Conservation (phyloP, 2,329 filamentous ascomycete genomes). For the Colletotrichum brevisporum region DNA sequence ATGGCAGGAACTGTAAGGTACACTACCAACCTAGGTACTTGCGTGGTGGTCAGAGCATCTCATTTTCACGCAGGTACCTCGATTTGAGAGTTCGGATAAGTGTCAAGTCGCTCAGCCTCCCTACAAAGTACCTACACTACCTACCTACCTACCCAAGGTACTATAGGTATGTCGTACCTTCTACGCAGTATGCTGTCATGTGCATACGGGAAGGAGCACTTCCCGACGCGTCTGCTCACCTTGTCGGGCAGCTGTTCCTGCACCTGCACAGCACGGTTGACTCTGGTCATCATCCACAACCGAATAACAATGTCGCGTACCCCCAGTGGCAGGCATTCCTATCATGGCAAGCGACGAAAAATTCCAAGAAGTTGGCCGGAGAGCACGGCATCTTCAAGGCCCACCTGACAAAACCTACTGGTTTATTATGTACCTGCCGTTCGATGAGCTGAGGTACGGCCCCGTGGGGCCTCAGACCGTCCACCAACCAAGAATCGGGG, state of each 20-base stretch:
- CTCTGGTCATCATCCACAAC: neutral
- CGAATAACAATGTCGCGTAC: neutral
- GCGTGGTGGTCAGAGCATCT: neutral
- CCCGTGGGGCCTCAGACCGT: conserved; percentile 15
- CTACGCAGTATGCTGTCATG: conserved; percentile 8
- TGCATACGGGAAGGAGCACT: conserved; percentile 18
- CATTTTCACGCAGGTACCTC: neutral
- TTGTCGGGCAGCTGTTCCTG: conserved; percentile 27
- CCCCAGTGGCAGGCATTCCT: conserved; percentile 4
- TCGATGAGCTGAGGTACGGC: conserved; percentile 33
- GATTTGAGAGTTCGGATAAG: conserved; percentile 4
- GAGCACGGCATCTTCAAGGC: conserved; percentile 31
- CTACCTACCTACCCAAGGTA: neutral
- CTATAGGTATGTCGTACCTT: neutral
- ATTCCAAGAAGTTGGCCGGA: conserved; percentile 24
- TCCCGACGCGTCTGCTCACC: conserved; percentile 33
- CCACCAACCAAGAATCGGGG: conserved; percentile 33
- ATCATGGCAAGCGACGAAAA: neutral
- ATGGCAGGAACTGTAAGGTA: too few species aligned
- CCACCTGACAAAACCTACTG: conserved; percentile 21
- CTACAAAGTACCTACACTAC: too few species aligned
- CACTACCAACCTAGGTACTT: too few species aligned
- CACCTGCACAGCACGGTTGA: conserved; percentile 23
- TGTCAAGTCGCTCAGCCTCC: neutral
- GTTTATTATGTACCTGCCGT: neutral